phyloP scores from a whole-genome alignment of 371 early-diverging fungal species.

The Saksenaea oblongispora region DNA sequence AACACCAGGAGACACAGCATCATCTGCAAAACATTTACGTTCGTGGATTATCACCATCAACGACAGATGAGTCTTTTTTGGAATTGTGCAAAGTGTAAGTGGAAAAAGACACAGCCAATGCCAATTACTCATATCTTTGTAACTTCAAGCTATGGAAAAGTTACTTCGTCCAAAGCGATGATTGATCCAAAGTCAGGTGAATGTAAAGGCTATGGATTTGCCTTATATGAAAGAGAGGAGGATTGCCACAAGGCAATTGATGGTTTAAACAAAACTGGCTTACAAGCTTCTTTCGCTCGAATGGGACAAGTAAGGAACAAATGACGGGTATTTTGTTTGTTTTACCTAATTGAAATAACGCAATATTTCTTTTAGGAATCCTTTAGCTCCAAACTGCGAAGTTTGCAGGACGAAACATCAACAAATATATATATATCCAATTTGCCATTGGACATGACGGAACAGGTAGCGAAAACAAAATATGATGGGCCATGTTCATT shows the following conservation, averaged over 20 bases:
- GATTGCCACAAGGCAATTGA: conserved; percentile 72
- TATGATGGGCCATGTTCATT: no score
- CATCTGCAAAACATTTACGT: conserved; percentile 80
- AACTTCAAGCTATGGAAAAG: conserved; percentile 83
- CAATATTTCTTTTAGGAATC: conserved; percentile 58
- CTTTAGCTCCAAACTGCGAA: conserved; percentile 73
- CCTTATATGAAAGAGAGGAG: conserved; percentile 76
- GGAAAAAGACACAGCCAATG: background rate
- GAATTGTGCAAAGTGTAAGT: conserved; percentile 62
- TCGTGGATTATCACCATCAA: conserved; percentile 72
- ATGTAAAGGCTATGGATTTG: conserved; percentile 93
- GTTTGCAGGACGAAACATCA: conserved; percentile 75
- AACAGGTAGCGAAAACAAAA: conserved; percentile 53
- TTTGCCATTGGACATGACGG: conserved; percentile 72
- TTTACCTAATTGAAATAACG: background rate
- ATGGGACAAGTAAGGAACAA: conserved; percentile 49
- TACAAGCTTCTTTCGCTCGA: conserved; percentile 77
- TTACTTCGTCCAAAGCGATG: conserved; percentile 85
- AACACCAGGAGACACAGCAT: conserved; percentile 16
- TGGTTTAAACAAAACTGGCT: conserved; percentile 67
- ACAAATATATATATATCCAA: conserved; percentile 88
- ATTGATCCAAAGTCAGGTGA: conserved; percentile 76
- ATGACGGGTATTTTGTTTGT: background rate
- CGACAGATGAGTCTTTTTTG: conserved; percentile 73
- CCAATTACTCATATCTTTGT: background rate